Evolutionary conservation across 2,329 filamentous ascomycete species (phyloP), one percentile per base, ranked within the genome.

Genomic region (Fusarium beomiforme): DNA sequence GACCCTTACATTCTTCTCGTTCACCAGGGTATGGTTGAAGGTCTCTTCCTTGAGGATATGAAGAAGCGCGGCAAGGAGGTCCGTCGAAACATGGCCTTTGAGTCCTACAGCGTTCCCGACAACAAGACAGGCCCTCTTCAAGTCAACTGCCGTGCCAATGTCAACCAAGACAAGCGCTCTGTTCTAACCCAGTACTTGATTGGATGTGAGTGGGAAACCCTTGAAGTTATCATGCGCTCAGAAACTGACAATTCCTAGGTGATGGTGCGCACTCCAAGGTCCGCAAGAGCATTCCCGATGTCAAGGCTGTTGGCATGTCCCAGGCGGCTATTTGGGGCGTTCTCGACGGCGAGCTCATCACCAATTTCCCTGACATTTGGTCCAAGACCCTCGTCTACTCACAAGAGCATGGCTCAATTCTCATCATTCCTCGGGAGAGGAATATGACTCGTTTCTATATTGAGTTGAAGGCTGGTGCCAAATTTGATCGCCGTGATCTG

Each of bases 21-120:
- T 21, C 92, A 94, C 76, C 92, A 94, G 79, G 92, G 92, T 50
- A 93, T 93, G 87, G 87, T 94, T 0, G 92, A 94, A 80, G 87
- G 88, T 49, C 80, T 92, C 4, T 90, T 94, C 73, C 87, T 93
- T 55, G 85, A 92, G 12, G 92, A 94, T 74, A 85, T 94, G 79
- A 84, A 84, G 70, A 87, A 89, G 73, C 85, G 91, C 50, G 90
- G 90, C 17, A 83, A 89, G 19, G 84, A 87, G 43, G 90, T 94
- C 26, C 85, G 84, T 59, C 84, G 92, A 67, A 91, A 89, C 72
- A 90, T 88, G 17, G 85, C 86, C 9, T 94, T 93, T 67, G 85
- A 87, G 67, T 87, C 85, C 19, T 90, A 86, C 78, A 83, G 74
- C 74, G 80, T 83, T 26, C 82, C 83, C 59, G 82, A 84, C 66